Conservation (phyloP, 345 rosid genomes). For the Salix exigua region DNA sequence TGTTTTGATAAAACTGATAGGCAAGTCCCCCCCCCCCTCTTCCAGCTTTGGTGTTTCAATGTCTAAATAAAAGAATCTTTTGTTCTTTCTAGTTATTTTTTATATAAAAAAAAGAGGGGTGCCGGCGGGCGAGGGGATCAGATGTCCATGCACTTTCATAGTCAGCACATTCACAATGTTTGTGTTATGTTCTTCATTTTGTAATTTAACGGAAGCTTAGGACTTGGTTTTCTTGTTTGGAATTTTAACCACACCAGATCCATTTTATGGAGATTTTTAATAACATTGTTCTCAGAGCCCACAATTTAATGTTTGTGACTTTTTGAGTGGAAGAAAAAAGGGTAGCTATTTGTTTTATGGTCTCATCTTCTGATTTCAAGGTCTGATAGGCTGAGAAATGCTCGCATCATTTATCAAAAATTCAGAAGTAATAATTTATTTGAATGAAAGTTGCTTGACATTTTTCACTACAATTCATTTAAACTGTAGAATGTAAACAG, state of each 20-base stretch:
- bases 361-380: not conserved
- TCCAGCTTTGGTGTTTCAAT: not conserved
- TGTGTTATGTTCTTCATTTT: not conserved
- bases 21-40: not conserved
- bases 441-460: no score
- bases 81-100: not conserved
- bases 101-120: not conserved
- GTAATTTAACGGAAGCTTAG: not conserved
- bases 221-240: not conserved
- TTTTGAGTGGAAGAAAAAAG: not conserved
- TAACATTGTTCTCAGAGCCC: not conserved
- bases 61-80: not conserved
- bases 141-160: not conserved
- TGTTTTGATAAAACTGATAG: conserved; percentile 31
- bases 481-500: not conserved
- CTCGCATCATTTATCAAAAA: not conserved
- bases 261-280: not conserved
- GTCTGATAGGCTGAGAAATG: not conserved
- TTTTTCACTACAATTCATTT: no score
- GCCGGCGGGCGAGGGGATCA: not conserved
- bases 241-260: not conserved
- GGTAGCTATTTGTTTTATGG: not conserved
- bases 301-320: not conserved
- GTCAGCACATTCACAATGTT: not conserved
- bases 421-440: not conserved